Conservation (phyloP, 148 eudicot genomes). For the Selenicereus undatus region DNA sequence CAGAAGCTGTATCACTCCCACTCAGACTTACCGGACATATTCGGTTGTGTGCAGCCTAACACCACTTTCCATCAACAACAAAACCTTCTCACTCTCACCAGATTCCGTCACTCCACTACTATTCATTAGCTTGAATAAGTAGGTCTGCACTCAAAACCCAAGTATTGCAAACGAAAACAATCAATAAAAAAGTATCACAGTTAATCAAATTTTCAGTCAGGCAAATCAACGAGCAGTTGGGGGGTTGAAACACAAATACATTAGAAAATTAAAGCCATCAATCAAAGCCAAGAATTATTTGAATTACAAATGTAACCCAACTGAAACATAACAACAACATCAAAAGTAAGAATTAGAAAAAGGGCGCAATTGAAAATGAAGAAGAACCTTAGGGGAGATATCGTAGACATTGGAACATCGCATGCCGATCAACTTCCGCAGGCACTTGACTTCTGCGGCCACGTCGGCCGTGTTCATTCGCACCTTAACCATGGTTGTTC, state of each 20-base stretch:
- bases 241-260: background rate
- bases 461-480: constrained; percentile 99
- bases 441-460: constrained; percentile 96
- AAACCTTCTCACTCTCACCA: constrained; percentile 97
- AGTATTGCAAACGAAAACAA: background rate
- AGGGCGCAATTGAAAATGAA: background rate
- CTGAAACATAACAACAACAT: no score
- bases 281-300: no score
- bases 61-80: constrained; percentile 95
- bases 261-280: background rate
- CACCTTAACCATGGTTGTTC: constrained; percentile 73
- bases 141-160: constrained; percentile 54
- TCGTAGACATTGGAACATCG: constrained; percentile 94
- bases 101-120: constrained; percentile 98
- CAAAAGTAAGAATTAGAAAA: background rate
- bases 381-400: constrained; percentile 77
- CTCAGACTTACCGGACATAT: constrained; percentile 56
- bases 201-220: background rate
- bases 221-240: constrained; percentile 17
- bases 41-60: constrained; percentile 88
- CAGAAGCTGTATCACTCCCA: background rate
- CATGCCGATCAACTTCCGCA: constrained; percentile 85
- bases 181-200: background rate
- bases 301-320: no score
- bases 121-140: constrained; percentile 92